A percentile compares a stretch with the other conserved stretches of the same genome.
Evolutionary conservation across 2,329 filamentous ascomycete species (phyloP).

Genomic region (Mariannaea elegans): DNA sequence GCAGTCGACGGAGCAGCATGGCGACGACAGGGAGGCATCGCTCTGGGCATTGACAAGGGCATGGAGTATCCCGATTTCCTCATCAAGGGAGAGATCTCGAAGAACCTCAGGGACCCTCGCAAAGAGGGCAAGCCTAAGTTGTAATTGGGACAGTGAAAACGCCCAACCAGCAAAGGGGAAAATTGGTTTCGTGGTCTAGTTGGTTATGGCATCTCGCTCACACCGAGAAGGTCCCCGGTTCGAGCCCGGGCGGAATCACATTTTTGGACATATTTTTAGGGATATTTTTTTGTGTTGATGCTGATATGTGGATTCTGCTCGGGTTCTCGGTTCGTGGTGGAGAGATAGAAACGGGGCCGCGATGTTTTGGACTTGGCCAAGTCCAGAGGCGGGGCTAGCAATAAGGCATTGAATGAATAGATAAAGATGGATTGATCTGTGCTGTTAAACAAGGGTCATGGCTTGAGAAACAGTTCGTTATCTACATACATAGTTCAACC

Average conservation of each 20-base stretch:
- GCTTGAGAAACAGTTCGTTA: too few species aligned
- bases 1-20: conserved; percentile 75
- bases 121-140: conserved; percentile 53
- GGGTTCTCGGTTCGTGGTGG: background rate
- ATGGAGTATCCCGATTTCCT: conserved; percentile 65
- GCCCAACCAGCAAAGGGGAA: background rate
- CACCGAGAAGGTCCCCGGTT: conserved; percentile 26
- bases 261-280: background rate
- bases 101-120: conserved; percentile 45
- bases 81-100: conserved; percentile 45
- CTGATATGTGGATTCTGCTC: background rate
- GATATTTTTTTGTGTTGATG: background rate
- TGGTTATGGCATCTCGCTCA: conserved; percentile 24
- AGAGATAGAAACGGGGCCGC: background rate
- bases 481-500: too few species aligned
- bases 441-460: too few species aligned
- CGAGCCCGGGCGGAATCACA: conserved; percentile 23
- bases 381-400: background rate
- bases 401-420: too few species aligned
- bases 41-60: conserved; percentile 56
- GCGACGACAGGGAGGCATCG: conserved; percentile 58
- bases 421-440: too few species aligned
- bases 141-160: conserved; percentile 29
- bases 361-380: too few species aligned
- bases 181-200: conserved; percentile 20